Conservation (phyloP, 129 eudicot species). For the Saposhnikovia divaricata region DNA sequence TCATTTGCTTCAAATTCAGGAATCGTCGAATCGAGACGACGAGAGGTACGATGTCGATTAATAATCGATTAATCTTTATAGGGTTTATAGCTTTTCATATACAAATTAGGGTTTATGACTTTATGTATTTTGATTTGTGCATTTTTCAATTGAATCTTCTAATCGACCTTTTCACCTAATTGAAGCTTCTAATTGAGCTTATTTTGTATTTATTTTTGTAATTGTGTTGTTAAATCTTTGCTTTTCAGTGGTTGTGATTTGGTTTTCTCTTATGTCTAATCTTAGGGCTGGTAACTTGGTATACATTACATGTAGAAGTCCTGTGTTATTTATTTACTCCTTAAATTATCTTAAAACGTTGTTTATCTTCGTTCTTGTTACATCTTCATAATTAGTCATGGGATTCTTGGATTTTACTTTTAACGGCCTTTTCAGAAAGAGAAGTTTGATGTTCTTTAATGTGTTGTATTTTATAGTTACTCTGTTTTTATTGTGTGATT, state of each 20-base stretch:
- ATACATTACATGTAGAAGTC: background rate
- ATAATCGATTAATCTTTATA: too few species aligned
- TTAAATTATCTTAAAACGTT: background rate
- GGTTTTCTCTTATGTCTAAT: background rate
- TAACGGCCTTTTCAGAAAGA: background rate
- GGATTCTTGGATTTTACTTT: background rate
- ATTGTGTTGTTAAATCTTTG: background rate
- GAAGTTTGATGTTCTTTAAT: background rate
- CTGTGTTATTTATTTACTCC: background rate
- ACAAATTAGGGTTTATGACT: too few species aligned
- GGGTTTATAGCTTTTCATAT: too few species aligned
- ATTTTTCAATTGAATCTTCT: too few species aligned
- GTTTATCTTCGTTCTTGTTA: background rate
- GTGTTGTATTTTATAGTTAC: background rate
- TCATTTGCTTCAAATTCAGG: too few species aligned
- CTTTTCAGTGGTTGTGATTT: background rate
- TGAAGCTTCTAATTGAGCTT: too few species aligned
- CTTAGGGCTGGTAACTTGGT: background rate
- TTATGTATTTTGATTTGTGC: too few species aligned
- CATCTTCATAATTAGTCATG: background rate
- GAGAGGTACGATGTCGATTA: too few species aligned
- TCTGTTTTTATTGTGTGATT: constrained; percentile 21
- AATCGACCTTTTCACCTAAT: too few species aligned
- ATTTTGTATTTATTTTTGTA: background rate
- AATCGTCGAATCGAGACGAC: too few species aligned